phyloP scores from a whole-genome alignment of 2,329 filamentous ascomycete genomes.

The Leptodontidium sp. region DNA sequence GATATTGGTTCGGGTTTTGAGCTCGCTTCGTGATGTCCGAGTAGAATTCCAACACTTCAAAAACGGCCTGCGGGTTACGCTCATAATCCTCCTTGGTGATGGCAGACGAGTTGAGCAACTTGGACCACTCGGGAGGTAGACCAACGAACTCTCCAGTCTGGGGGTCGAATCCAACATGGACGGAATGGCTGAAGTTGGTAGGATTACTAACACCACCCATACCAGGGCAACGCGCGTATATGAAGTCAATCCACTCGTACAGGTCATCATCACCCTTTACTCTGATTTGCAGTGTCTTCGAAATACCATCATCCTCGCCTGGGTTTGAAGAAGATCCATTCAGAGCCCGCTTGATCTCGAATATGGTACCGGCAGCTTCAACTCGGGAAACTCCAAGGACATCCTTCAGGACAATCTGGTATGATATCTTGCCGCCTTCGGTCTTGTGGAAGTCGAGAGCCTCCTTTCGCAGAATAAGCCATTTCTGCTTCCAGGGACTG shows the following conservation, averaged over 20 bases:
- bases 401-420: conserved; percentile 84
- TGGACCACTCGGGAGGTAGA: conserved; percentile 95
- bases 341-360: conserved; percentile 85
- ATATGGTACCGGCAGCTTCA: conserved; percentile 89
- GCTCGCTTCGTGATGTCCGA: conserved; percentile 81
- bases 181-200: conserved; percentile 96
- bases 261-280: conserved; percentile 96
- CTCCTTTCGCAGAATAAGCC: conserved; percentile 89
- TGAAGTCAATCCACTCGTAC: conserved; percentile 98
- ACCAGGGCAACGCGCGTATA: conserved; percentile 94
- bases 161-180: conserved; percentile 97
- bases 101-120: conserved; percentile 92
- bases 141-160: conserved; percentile 95
- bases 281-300: conserved; percentile 87
- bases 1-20: conserved; percentile 74
- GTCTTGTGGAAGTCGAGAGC: conserved; percentile 94
- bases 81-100: conserved; percentile 99
- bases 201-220: conserved; percentile 99
- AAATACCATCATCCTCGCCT: conserved; percentile 76
- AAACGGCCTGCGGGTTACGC: conserved; percentile 88
- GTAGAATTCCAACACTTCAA: conserved; percentile 86
- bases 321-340: conserved; percentile 75
- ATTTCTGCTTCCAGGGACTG: conserved; percentile 88
- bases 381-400: conserved; percentile 91
- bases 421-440: conserved; percentile 86